phyloP scores from a whole-genome alignment of 176 grass and related monocot species.

The Carex littledalei region DNA sequence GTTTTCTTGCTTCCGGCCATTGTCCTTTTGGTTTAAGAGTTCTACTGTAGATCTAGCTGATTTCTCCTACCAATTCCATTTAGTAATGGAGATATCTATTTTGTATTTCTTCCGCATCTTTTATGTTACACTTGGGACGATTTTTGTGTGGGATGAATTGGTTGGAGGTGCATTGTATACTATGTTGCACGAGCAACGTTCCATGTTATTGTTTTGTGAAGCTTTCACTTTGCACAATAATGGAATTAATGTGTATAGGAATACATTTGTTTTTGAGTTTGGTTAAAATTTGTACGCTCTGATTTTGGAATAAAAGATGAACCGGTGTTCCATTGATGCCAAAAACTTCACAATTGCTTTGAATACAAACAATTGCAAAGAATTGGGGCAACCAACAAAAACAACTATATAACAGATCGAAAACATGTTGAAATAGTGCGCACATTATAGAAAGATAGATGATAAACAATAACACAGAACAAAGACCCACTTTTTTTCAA shows the following conservation, averaged over 20 bases:
- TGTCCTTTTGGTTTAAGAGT: constrained; percentile 29
- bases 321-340: not conserved
- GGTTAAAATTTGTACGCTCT: not conserved
- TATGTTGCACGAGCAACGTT: not conserved
- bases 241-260: not conserved
- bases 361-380: not conserved
- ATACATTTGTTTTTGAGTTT: not conserved
- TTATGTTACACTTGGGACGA: not conserved
- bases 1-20: constrained; percentile 12
- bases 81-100: not conserved
- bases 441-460: not conserved
- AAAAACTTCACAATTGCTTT: not conserved
- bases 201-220: not conserved
- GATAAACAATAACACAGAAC: not conserved
- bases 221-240: not conserved
- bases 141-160: not conserved
- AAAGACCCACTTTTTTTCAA: not conserved
- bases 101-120: not conserved
- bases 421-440: not conserved
- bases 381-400: not conserved
- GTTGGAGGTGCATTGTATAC: not conserved
- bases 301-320: not conserved
- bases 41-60: not conserved
- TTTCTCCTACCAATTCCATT: not conserved
- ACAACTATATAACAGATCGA: not conserved